Evolutionary conservation across 2,329 filamentous ascomycete genomes (phyloP), one percentile per base, ranked within the genome.

Genomic region (Pseudogymnoascus sp.): DNA sequence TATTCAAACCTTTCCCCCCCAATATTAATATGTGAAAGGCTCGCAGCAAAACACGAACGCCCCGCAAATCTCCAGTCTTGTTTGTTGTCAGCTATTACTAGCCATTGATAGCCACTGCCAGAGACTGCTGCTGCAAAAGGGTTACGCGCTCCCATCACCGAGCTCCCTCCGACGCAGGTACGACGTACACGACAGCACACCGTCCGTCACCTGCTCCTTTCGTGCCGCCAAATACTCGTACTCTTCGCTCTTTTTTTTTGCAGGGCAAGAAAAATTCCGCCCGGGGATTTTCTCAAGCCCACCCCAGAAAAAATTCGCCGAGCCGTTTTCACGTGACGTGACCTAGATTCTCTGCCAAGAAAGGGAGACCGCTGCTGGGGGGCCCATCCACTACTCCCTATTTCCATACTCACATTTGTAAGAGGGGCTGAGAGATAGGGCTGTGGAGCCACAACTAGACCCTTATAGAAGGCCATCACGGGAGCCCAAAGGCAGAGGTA

Each of bases 11-110:
- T 57, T 57, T 15, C 28, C 50, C 50, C 50, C 50, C 50, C 50
- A 57, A 57, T 57, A 57, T 57, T 57, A 57, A 57, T 57, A 57
- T 57, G 50, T 57, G 28, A 57, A 57, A 33, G 50, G 50, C 42
- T 57, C 50, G 50, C 28, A 57, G 50, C 28, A 57, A 57, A 57
- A 57, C n/a, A 33, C 50, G 17, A 33, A 19, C 50, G 50, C 50
- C 50, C 28, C 50, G 28, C 50, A 57, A 57, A 57, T 57, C 50
- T 57, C 50, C 50, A 57, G 50, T 57, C 28, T 28, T 28, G 26
- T 8, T 23, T 57, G 17, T 21, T 57, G 50, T 57, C 50, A 57
- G 50, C 28, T 57, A 57, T 57, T 57, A 57, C 50, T 57, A 57
- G 50, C 28, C 50, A 57, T 57, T 57, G 50, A 57, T 57, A 57